Percentiles rank a stretch among this genome's conserved stretches.
These are phyloP conservation scores for Raphanus hybrid DNA, from an alignment of 441 rosid species.

Conservation along the genomic window DNA sequence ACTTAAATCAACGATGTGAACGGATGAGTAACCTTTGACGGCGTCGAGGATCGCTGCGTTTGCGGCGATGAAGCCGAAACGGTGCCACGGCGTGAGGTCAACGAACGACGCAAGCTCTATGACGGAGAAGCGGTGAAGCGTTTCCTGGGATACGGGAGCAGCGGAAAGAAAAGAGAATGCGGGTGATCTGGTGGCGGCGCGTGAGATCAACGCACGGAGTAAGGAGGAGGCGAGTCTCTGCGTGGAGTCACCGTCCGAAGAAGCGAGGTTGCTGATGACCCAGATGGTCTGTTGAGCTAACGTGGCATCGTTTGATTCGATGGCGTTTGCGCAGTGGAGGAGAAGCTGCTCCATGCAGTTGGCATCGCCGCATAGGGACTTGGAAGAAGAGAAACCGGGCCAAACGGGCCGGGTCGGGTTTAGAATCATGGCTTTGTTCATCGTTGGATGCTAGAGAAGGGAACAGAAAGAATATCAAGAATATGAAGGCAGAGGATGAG, in stretches of 20 bases:
- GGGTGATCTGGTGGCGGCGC: slow-evolving; percentile 67
- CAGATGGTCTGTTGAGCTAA: slow-evolving; percentile 85
- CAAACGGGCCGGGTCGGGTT: slow-evolving; percentile 64
- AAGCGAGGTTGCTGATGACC: slow-evolving; percentile 87
- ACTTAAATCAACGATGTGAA: slow-evolving; percentile 89
- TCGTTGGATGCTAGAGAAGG: slow-evolving; percentile 1
- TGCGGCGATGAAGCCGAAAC: slow-evolving; percentile 88
- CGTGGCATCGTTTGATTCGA: slow-evolving; percentile 77
- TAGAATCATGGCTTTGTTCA: slow-evolving; percentile 70
- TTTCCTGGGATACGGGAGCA: slow-evolving; percentile 40
- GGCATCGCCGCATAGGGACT: slow-evolving; percentile 54
- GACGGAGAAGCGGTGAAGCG: slow-evolving; percentile 71
- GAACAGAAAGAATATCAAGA: slow-evolving; percentile 17
- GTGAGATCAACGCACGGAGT: slow-evolving; percentile 77
- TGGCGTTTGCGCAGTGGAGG: slow-evolving; percentile 85
- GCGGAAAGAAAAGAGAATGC: slow-evolving; percentile 47
- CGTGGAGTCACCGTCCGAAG: slow-evolving; percentile 84
- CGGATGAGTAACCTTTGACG: slow-evolving; percentile 62
- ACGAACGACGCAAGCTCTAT: slow-evolving; percentile 84
- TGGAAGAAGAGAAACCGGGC: slow-evolving; percentile 59
- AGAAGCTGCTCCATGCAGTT: slow-evolving; percentile 87
- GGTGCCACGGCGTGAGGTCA: slow-evolving; percentile 91
- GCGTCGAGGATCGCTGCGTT: slow-evolving; percentile 79
- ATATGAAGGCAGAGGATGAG: slow-evolving; percentile 12
- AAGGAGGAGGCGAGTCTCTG: slow-evolving; percentile 74